These are phyloP conservation scores for Mikania micrantha DNA, from an alignment of 129 eudicot genomes.

Conservation along the genomic window DNA sequence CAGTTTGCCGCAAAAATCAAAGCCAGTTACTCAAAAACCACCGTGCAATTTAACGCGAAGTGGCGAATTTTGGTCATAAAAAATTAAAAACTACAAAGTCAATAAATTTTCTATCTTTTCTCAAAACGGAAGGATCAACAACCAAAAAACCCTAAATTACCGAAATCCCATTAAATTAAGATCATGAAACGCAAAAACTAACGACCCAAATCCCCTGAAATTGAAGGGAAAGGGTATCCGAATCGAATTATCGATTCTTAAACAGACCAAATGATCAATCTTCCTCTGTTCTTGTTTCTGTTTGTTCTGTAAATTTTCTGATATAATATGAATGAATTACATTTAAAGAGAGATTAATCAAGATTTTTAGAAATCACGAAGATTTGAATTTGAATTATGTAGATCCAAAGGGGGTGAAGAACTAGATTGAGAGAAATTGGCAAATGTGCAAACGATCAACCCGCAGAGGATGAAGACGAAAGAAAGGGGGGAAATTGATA, in stretches of 20 bases:
- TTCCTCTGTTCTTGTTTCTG: not conserved
- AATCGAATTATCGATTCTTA: not conserved
- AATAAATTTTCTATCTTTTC: not conserved
- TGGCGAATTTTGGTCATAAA: not conserved
- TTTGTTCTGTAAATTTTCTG: not conserved
- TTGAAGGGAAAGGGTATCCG: not conserved
- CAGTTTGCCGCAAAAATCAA: conserved; percentile 1
- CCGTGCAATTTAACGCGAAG: conserved; percentile 9
- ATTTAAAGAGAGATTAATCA: not conserved
- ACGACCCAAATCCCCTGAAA: conserved; percentile 1
- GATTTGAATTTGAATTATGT: not conserved
- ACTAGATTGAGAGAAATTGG: not conserved
- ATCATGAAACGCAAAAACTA: not conserved
- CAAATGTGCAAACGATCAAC: conserved; percentile 24
- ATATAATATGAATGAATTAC: not conserved
- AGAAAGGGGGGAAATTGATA: conserved; percentile 8
- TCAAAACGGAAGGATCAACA: not conserved
- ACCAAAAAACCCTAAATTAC: conserved; percentile 11
- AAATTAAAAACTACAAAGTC: not conserved
- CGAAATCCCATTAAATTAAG: conserved; percentile 7
- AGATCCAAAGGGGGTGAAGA: conserved; percentile 27
- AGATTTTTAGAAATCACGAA: not conserved
- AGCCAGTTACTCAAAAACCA: not conserved
- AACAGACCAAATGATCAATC: conserved; percentile 3
- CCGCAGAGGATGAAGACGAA: conserved; percentile 49